Percentiles rank a stretch among this genome's conserved stretches.
Evolutionary conservation across 495 filamentous ascomycete species (phyloP).

Genomic region (Cercophora samala): DNA sequence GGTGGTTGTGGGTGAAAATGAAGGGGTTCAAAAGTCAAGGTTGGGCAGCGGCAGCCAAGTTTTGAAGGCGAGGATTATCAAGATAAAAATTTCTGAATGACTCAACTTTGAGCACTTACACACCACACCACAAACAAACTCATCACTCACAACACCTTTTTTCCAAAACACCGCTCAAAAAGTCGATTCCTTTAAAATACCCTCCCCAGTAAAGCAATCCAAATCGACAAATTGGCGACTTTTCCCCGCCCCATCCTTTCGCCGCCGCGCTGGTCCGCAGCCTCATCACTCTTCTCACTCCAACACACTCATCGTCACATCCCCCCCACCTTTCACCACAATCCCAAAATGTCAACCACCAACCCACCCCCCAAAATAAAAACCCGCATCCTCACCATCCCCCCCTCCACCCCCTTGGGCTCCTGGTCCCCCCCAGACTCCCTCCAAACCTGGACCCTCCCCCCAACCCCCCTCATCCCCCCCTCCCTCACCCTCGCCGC

Average conservation of each 20-base stretch:
- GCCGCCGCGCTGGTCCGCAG: conserved; percentile 29
- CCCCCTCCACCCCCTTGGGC: conserved; percentile 24
- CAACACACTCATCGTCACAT: conserved; percentile 3
- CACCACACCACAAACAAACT: conserved; percentile 6
- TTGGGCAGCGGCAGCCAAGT: conserved; percentile 6
- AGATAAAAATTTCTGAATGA: conserved; percentile 23
- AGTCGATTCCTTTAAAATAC: conserved; percentile 2
- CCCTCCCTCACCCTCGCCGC: conserved; percentile 55
- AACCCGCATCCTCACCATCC: conserved; percentile 35
- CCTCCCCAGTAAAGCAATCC: neutral
- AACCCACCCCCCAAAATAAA: conserved; percentile 23
- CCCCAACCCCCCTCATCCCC: conserved; percentile 16
- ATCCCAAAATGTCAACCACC: neutral
- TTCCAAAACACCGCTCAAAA: neutral
- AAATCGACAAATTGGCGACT: conserved; percentile 21
- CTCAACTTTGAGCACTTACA: conserved; percentile 16
- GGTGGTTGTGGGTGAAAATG: neutral
- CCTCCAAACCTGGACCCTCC: conserved; percentile 13
- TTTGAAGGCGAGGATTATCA: conserved; percentile 14
- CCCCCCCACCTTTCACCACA: conserved; percentile 2
- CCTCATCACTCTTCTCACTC: conserved; percentile 7
- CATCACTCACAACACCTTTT: neutral
- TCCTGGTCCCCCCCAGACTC: conserved; percentile 17
- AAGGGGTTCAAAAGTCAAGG: neutral
- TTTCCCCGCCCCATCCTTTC: conserved; percentile 1